These are phyloP conservation scores for Botrytis fabae DNA, from an alignment of 2,329 filamentous ascomycete genomes.

Conservation along the genomic window DNA sequence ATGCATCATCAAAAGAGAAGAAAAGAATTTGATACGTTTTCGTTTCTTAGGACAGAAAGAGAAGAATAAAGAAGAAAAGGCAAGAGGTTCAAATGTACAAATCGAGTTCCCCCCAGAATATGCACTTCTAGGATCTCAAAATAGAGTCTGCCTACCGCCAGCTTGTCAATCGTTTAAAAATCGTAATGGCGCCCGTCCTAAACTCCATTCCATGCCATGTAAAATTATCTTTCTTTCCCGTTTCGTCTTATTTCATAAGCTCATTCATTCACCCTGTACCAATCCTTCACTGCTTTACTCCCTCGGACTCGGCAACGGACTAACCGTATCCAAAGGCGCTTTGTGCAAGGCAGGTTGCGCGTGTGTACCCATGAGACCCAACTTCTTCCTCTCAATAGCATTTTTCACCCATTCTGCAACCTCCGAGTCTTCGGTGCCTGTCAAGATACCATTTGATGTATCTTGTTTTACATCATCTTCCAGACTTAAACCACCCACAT, in stretches of 20 bases:
- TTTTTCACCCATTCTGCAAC: constrained; percentile 81
- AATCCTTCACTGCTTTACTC: neutral
- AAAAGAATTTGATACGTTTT: neutral
- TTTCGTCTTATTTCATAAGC: neutral
- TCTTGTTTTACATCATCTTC: neutral
- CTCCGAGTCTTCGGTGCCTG: constrained; percentile 65
- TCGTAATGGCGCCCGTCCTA: neutral
- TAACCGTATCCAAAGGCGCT: constrained; percentile 76
- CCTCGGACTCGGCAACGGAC: constrained; percentile 44
- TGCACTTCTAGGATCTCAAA: neutral
- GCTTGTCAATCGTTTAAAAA: neutral
- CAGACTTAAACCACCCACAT: constrained; percentile 34
- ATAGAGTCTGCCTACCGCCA: neutral
- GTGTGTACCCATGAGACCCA: constrained; percentile 53
- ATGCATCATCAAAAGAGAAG: neutral
- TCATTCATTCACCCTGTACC: neutral
- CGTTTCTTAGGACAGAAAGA: neutral
- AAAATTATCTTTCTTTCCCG: neutral
- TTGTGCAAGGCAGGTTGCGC: constrained; percentile 83
- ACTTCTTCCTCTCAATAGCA: constrained; percentile 66
- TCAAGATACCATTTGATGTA: neutral
- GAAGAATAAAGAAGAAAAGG: constrained; percentile 1
- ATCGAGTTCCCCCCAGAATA: neutral
- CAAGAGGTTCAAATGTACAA: constrained; percentile 6
- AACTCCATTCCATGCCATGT: constrained; percentile 13